Evolutionary conservation across 257 asterid species (phyloP), one percentile per base, ranked within the genome.

Genomic region (Solanum chilense): DNA sequence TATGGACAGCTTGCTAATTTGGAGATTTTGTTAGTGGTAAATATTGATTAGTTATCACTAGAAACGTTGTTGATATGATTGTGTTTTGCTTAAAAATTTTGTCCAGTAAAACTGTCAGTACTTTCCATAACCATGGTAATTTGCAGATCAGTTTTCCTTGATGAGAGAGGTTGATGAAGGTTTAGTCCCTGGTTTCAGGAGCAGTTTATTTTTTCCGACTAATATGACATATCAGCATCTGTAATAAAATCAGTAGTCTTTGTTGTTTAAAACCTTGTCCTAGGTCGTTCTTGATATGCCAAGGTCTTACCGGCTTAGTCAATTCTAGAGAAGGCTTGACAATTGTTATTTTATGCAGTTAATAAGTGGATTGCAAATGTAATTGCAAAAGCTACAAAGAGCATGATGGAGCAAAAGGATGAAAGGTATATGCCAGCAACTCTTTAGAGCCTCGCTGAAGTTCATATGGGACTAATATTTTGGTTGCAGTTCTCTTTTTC

Each of bases 341-440:
- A 20, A 31, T 31, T 81, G 31, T 52, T 47, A 60, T 33, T 49
- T 85, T 37, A 14, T 86, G 87, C 89, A 97, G 99, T 97, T 76
- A 97, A 97, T 92, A 97, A 97, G 91, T 97, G 99, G 98, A 97
- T 97, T n/a, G 99, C 99, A 4, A 90, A 95, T 90, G 87, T 94
- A 91, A 97, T 97, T 76, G 98, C 98, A 85, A 91, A 89, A 86
- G 99, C 98, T 69, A 97, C 99, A 35, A 90, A 90, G 88, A 92
- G 71, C 76, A 94, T 97, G 99, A 97, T 97, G 99, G 97, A 97
- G 91, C 98, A 95, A 87, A 97, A 97, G 93, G 99, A 97, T 90
- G 98, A 97, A 89, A 92, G 99, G 99, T 95, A 86, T 81, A 11
- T 80, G 44, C 42, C 68, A 27, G 27, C 42, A 27, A 44, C 68